A percentile compares a stretch with the other conserved stretches of the same genome.
These are phyloP conservation scores for Botrytis porri DNA, from an alignment of 2,329 filamentous ascomycete species.

Conservation along the genomic window DNA sequence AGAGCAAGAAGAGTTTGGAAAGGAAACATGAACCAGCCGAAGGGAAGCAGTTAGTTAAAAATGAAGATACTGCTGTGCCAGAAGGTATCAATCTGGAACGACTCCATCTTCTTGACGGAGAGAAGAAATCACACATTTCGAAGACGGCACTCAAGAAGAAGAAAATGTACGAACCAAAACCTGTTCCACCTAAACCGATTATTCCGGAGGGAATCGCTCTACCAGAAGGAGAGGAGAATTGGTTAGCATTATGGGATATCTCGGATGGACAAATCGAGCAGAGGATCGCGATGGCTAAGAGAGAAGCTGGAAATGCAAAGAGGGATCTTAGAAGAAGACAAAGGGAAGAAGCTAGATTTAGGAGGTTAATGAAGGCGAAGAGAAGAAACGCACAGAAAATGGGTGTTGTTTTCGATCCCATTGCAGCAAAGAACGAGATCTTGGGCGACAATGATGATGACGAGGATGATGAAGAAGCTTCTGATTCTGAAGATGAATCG, in stretches of 20 bases:
- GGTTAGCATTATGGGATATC: constrained; percentile 38
- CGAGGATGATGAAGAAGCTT: constrained; percentile 16
- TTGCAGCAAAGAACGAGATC: constrained; percentile 29
- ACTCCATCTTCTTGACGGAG: constrained; percentile 14
- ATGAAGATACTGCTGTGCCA: neutral
- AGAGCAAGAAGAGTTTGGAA: constrained; percentile 22
- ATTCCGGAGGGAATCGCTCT: constrained; percentile 34
- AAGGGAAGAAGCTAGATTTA: constrained; percentile 33
- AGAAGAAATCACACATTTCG: constrained; percentile 26
- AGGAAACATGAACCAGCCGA: constrained; percentile 25
- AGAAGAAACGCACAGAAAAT: constrained; percentile 29
- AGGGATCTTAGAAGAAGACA: constrained; percentile 28
- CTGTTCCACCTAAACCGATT: constrained; percentile 30
- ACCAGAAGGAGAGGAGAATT: constrained; percentile 37
- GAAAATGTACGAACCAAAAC: constrained; percentile 17
- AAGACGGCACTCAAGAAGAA: constrained; percentile 22
- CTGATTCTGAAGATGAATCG: constrained; percentile 19
- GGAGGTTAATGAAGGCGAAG: constrained; percentile 31
- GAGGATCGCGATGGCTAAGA: constrained; percentile 29
- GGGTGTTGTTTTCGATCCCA: constrained; percentile 30
- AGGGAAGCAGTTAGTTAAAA: constrained; percentile 7
- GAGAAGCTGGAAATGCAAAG: constrained; percentile 26
- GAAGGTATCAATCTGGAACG: constrained; percentile 22
- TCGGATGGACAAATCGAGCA: constrained; percentile 34
- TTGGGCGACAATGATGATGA: constrained; percentile 24